A percentile compares a stretch with the other conserved stretches of the same genome.
Evolutionary conservation across 106 monocot genomes (phyloP).

Genomic region (Dioscorea alata): DNA sequence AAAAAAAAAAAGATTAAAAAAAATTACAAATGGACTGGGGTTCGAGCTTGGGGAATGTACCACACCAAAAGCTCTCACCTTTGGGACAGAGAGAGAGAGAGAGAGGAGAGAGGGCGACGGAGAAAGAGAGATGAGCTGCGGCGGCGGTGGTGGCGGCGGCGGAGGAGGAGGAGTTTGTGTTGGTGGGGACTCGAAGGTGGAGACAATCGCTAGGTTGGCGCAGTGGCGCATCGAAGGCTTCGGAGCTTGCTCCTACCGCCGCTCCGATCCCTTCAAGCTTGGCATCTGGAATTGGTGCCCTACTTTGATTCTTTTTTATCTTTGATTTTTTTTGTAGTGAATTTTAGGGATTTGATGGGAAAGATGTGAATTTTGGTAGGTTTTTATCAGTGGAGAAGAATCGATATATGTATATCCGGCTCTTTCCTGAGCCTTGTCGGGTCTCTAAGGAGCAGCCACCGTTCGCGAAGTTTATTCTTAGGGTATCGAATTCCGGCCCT

Average conservation of each 20-base stretch:
- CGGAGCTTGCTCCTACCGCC: slow-evolving; percentile 67
- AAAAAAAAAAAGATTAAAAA: too few species aligned
- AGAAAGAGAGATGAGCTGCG: not conserved
- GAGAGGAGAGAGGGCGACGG: too few species aligned
- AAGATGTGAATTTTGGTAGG: slow-evolving; percentile 22
- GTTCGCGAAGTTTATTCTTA: slow-evolving; percentile 60
- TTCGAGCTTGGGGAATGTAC: too few species aligned
- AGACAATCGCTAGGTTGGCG: slow-evolving; percentile 77
- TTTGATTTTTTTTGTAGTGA: not conserved
- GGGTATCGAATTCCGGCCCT: slow-evolving; percentile 53
- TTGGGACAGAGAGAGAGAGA: too few species aligned
- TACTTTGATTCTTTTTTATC: not conserved
- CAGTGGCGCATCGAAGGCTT: slow-evolving; percentile 90
- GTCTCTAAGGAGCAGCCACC: slow-evolving; percentile 79
- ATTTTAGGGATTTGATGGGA: not conserved
- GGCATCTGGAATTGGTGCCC: slow-evolving; percentile 87
- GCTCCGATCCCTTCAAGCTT: slow-evolving; percentile 84
- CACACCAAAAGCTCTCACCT: too few species aligned
- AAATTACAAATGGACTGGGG: too few species aligned
- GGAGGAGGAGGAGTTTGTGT: slow-evolving; percentile 9
- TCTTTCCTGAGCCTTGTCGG: slow-evolving; percentile 71
- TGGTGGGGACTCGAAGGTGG: slow-evolving; percentile 57
- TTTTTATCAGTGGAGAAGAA: slow-evolving; percentile 79
- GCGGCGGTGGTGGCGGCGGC: slow-evolving; percentile 2
- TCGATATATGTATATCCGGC: slow-evolving; percentile 53